Base-by-base conservation (phyloP, 805 yeast genomes). In the Zygotorulaspora chibaensis region DNA sequence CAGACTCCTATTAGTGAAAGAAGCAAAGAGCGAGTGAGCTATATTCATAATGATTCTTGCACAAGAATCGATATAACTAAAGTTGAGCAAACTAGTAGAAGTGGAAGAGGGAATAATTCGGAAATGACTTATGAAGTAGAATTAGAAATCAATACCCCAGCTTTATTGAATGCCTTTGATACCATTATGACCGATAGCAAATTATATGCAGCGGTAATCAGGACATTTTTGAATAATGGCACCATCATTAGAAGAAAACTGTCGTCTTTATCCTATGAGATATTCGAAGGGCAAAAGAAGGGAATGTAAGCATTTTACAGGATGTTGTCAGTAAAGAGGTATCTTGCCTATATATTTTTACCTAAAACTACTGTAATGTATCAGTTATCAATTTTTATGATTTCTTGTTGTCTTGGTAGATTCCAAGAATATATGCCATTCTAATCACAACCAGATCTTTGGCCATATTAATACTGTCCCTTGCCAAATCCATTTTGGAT, bases 381-480 rank as follows among this genome's bases (percentile, higher is more conserved):
- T 43, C 33, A 47, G 40, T 46, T 20, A 7, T 5, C 20, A 33
- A 16, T 33, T n/a, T 16, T 33, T 33, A 33, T 3, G 16, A 40
- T 15, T 31, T 28, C 35, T 43, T 46, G 16, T 49, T 52, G 46
- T 72, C 74, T 48, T 70, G 76, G 66, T 93, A 93, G 38, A 93
- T 76, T 8, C 97, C 96, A 49, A 89, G 62, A 18, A 87, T 54
- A 62, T 91, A 93, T 4, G 97, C 96, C 68, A 88, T 65, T 56
- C 99, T 75, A 35, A 95, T 91, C 15, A 88, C 89, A 33, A 93
- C 86, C 66, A 93, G 72, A 63, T 93, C 99, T 36, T 87, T 76
- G 12, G 98, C 98, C 99, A 93, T 93, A 47, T 77, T 80, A 49
- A 93, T 79, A 45, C 91, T 82, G 66, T 91, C 99, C 53, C 85